Evolutionary conservation across 1,284 basidiomycete genomes (phyloP), one percentile per base, ranked within the genome.

Genomic region (Apiotrichum montevideense): DNA sequence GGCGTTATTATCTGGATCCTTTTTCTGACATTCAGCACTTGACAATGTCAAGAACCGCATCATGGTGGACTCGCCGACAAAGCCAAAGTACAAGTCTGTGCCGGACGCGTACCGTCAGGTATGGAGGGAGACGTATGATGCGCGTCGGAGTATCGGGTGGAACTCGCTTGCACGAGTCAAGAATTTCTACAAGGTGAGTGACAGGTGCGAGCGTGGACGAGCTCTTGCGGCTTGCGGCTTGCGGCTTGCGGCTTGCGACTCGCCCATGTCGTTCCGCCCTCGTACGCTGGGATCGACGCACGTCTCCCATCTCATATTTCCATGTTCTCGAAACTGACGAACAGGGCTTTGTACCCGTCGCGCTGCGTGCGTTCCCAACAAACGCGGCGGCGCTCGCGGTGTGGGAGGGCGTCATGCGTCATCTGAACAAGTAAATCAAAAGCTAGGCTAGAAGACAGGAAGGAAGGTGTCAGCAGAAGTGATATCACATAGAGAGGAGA

Each of bases 1-100:
- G 10, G 7, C n/a, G 10, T 9, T 1, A 15, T 2, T 9, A 8
- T 56, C 46, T 40, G 6, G 21, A n/a, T 3, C 35, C 21, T 21
- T 29, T n/a, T 10, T 37, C 45, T 46, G 11, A 46, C 45, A 37
- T 3, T 21, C 51, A 74, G 72, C 73, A 4, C 41, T 73, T 52
- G 75, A 77, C 61, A 74, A 75, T 51, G 66, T 77, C 54, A 77
- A 77, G 63, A 76, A 75, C 55, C 54, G 74, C 37, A 74, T 77
- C 55, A 76, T 76, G 74, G 68, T 65, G 52, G 75, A 77, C 59
- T 66, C 66, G 14, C 65, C 75, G 10, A 69, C 66, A 10, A 62
- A 64, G n/a, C 73, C 75, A 5, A 55, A 65, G 37, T 77, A 73
- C 54, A 62, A 62, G 33, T 65, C 68, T 44, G 72, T 73, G 7